Percentiles rank a stretch among this genome's conserved stretches.
Conservation (phyloP, 2,329 filamentous ascomycete genomes). For the Xylaria sp. region DNA sequence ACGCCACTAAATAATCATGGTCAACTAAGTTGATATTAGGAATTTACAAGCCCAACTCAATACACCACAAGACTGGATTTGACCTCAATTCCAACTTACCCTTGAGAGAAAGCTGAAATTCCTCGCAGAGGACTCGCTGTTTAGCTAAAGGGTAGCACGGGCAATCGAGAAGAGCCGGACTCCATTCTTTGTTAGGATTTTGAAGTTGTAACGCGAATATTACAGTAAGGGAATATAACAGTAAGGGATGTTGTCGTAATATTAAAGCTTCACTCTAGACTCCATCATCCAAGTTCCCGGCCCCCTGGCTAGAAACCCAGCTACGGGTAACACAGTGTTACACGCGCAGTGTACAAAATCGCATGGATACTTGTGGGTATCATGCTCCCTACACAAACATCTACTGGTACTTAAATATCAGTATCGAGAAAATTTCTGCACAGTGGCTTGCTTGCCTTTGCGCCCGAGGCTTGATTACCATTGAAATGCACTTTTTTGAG, state of each 20-base stretch:
- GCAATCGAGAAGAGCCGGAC: not conserved
- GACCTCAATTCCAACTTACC: not conserved
- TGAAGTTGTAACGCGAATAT: too few relatives aligned
- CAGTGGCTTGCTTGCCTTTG: not conserved
- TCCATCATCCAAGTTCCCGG: not conserved
- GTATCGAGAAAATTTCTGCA: not conserved
- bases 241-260: not conserved
- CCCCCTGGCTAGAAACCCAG: not conserved
- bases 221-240: too few relatives aligned
- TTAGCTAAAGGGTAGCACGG: not conserved
- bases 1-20: not conserved
- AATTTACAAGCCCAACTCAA: not conserved
- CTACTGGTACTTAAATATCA: not conserved
- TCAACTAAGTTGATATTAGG: not conserved
- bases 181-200: not conserved
- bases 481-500: too few relatives aligned
- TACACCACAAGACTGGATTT: not conserved
- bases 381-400: too few relatives aligned
- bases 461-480: not conserved
- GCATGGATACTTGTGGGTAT: not conserved
- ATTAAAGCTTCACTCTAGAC: not conserved
- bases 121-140: not conserved
- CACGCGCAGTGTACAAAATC: not conserved
- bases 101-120: not conserved
- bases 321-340: not conserved